Percentiles rank a stretch among this genome's conserved stretches.
Evolutionary conservation across 2,329 filamentous ascomycete genomes (phyloP).

Genomic region (Podosphaera fusca): DNA sequence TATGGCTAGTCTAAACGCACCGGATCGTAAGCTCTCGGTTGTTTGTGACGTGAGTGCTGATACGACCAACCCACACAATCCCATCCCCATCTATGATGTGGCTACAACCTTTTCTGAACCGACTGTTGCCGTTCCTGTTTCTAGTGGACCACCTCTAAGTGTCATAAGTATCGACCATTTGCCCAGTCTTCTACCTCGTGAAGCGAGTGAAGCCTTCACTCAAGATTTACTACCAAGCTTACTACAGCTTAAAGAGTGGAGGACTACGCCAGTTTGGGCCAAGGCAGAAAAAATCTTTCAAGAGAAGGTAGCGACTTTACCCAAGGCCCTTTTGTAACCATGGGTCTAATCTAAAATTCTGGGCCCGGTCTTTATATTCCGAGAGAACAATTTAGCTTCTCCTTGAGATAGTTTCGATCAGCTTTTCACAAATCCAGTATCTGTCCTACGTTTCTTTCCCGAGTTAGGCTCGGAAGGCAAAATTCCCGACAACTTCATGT

Average conservation of each 20-base stretch:
- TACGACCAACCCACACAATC: slow-evolving; percentile 43
- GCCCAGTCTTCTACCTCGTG: slow-evolving; percentile 60
- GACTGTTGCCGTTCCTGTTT: slow-evolving; percentile 52
- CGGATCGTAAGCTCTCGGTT: slow-evolving; percentile 51
- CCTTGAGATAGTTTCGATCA: too few relatives aligned
- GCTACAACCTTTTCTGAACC: slow-evolving; percentile 75
- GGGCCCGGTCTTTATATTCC: too few relatives aligned
- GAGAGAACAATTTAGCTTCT: too few relatives aligned
- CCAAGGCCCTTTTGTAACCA: slow-evolving; percentile 15
- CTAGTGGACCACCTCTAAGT: slow-evolving; percentile 31
- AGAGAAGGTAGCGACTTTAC: slow-evolving; percentile 54
- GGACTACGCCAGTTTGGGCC: slow-evolving; percentile 55
- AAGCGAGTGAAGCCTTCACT: slow-evolving; percentile 72
- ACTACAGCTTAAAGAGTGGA: slow-evolving; percentile 52
- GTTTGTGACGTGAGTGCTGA: slow-evolving; percentile 63
- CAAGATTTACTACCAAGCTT: slow-evolving; percentile 55
- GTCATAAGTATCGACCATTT: slow-evolving; percentile 82
- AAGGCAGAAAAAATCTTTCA: slow-evolving; percentile 67
- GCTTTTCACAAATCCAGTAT: too few relatives aligned
- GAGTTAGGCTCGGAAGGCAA: too few relatives aligned
- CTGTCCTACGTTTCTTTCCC: too few relatives aligned
- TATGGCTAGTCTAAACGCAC: slow-evolving; percentile 38
- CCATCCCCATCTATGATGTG: slow-evolving; percentile 59
- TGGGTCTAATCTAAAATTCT: too few relatives aligned
- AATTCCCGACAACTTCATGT: too few relatives aligned